phyloP scores from a whole-genome alignment of 1,284 basidiomycete genomes.

The Ustilago nuda region DNA sequence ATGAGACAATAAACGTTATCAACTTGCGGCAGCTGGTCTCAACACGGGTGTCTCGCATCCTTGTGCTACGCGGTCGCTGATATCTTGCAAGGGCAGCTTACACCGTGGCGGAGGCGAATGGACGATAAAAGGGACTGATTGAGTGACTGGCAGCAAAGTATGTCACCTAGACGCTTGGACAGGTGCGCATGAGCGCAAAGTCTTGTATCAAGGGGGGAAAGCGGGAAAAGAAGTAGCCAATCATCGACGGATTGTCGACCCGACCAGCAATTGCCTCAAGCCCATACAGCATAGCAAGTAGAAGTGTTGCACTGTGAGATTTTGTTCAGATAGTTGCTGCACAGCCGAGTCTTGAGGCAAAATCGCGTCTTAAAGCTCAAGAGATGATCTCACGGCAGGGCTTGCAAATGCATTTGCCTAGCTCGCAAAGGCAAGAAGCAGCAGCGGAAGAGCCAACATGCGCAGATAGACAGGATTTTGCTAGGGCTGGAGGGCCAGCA shows the following conservation, averaged over 20 bases:
- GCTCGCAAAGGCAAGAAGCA: neutral
- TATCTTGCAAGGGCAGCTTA: neutral
- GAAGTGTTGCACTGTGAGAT: too few relatives aligned
- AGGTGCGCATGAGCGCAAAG: neutral
- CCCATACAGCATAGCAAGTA: neutral
- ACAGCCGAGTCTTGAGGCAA: neutral
- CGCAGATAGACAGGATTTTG: neutral
- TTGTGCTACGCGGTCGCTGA: too few relatives aligned
- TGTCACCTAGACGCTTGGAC: constrained; percentile 1
- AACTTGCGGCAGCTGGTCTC: neutral
- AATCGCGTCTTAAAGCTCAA: neutral
- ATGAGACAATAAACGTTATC: neutral
- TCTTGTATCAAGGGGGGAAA: neutral
- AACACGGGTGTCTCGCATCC: too few relatives aligned
- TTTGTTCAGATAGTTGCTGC: neutral
- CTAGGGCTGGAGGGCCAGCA: neutral
- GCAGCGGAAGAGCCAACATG: neutral
- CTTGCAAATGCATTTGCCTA: neutral
- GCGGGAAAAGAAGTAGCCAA: neutral
- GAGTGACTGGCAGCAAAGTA: neutral
- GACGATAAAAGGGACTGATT: neutral
- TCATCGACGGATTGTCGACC: neutral
- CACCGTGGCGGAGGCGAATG: neutral
- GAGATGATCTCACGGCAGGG: neutral
- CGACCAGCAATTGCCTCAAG: neutral